Base-by-base conservation (phyloP, 805 yeast genomes). In the Candida insectorum region DNA sequence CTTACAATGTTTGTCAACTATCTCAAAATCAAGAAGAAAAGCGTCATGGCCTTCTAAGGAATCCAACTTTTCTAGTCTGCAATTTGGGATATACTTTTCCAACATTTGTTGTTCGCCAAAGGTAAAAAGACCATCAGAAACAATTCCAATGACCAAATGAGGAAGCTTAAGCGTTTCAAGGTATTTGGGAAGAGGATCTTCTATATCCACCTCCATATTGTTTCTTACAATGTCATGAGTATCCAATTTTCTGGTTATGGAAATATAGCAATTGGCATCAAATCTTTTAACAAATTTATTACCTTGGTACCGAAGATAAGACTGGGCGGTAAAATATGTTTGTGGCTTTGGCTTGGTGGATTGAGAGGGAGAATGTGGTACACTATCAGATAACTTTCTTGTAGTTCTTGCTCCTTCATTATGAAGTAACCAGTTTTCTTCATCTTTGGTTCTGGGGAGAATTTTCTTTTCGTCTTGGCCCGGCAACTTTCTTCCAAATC, bases 11-110 rank as follows among this genome's bases (percentile, higher is more conserved):
- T 73, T 67, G 55, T 93, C 85, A 37, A 93, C 87, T 32, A 79
- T 77, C 31, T 77, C 81, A 57, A 93, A 93, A 58, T 93, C 98
- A 30, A 93, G 68, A 40, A 93, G 62, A 53, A 93, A 93, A 2
- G 97, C 98, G 64, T 93, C 98, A 53, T 93, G 98, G 12, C 98
- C 98, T 49, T 93, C 98, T 9, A 91, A 93, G 1, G 97, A 88
- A 42, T 84, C 77, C 26, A 93, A 80, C 48, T 79, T 77, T 45
- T 80, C 78, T 44, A 93, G 65, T 5, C 47, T 56, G 1, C 94
- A 71, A 47, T 83, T 71, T 6, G 88, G 89, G 39, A 93, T 74
- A 50, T 78, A 65, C 25, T 77, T 73, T 2, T 94, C 94, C 30
- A 93, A 70, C 32, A 80, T 75, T 50, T 85, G 85, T 60, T 93